Evolutionary conservation across 148 eudicot genomes (phyloP).

Genomic region (Vaccinium vitisidaea): DNA sequence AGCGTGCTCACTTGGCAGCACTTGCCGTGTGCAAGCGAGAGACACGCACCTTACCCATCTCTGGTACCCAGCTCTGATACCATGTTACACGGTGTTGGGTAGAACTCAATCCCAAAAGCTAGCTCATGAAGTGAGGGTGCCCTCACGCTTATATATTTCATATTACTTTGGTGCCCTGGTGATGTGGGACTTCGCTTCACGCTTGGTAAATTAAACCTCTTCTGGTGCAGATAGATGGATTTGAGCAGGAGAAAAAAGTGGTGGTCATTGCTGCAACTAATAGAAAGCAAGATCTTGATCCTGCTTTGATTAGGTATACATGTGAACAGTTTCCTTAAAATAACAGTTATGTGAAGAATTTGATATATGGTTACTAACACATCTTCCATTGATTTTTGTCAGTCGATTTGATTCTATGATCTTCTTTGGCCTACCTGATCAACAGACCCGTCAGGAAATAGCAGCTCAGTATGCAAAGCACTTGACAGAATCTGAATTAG

Average conservation of each 20-base stretch:
- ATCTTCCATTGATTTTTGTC: conserved; percentile 20
- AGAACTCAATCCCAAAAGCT: no score
- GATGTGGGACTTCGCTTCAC: no score
- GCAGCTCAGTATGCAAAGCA: conserved; percentile 97
- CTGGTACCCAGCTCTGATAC: no score
- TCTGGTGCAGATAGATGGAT: conserved; percentile 84
- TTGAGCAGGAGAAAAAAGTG: conserved; percentile 96
- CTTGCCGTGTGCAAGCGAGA: no score
- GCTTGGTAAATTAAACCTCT: not conserved
- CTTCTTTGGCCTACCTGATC: conserved; percentile 74
- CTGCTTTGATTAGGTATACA: conserved; percentile 81
- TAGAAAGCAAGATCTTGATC: conserved; percentile 97
- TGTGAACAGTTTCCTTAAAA: conserved; percentile 2
- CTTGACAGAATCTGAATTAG: conserved; percentile 59
- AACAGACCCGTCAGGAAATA: conserved; percentile 76
- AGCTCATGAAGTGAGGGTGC: no score
- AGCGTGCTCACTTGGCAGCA: no score
- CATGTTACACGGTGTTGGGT: no score
- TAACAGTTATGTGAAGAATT: not conserved
- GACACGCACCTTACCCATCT: no score
- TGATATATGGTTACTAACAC: conserved; percentile 1
- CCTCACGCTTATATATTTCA: no score
- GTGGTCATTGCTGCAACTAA: conserved; percentile 97
- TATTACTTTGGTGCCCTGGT: no score
- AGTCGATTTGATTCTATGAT: conserved; percentile 93